These are phyloP conservation scores for Ambrosia artemisiifolia DNA, from an alignment of 129 eudicot genomes.

Conservation along the genomic window DNA sequence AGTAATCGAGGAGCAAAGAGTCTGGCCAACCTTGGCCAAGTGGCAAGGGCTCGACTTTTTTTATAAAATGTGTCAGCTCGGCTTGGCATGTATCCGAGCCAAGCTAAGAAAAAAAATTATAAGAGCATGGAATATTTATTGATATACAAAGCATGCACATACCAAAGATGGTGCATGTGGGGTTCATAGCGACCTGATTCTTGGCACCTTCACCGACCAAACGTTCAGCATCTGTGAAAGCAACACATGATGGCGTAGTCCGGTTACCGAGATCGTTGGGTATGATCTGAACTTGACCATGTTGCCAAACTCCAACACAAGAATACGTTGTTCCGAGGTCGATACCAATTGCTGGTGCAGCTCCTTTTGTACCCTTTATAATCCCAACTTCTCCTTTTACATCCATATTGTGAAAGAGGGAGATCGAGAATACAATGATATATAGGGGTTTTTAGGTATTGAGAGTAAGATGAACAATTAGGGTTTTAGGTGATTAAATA, in stretches of 20 bases:
- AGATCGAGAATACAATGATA: no score
- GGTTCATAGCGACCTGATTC: conserved; percentile 21
- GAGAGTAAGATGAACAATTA: no score
- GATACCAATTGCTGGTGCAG: conserved; percentile 8
- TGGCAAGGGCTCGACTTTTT: no score
- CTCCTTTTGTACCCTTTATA: background rate
- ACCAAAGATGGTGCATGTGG: conserved; percentile 19
- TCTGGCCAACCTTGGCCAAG: no score
- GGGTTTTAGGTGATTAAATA: no score
- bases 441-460: no score
- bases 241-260: conserved; percentile 27
- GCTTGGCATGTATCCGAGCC: no score
- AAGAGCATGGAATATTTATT: no score
- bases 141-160: background rate
- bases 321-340: conserved; percentile 26
- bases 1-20: no score
- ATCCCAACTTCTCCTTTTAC: background rate
- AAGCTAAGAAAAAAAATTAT: no score
- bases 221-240: conserved; percentile 21
- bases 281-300: conserved; percentile 26
- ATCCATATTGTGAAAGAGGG: background rate
- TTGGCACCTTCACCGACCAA: conserved; percentile 21
- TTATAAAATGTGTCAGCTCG: no score
- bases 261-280: conserved; percentile 23
- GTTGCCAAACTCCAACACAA: conserved; percentile 26